Percentiles rank a stretch among this genome's conserved stretches.
Conservation (phyloP, 2,329 filamentous ascomycete species). For the Botrytis porri region DNA sequence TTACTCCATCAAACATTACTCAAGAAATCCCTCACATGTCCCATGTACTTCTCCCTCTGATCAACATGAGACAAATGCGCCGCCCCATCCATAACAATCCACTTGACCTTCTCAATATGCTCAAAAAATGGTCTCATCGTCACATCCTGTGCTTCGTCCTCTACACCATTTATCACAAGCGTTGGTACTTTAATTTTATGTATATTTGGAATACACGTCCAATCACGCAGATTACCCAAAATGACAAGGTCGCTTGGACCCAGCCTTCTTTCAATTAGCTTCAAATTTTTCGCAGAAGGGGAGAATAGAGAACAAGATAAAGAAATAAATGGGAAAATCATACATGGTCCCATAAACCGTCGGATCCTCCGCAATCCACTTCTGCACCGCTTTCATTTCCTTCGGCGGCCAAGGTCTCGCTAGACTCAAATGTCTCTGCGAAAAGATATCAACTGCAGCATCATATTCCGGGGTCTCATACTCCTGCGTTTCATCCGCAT, state of each 20-base stretch:
- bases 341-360: slow-evolving; percentile 29
- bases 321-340: neutral
- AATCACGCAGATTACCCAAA: slow-evolving; percentile 33
- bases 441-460: slow-evolving; percentile 33
- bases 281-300: neutral
- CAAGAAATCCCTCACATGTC: slow-evolving; percentile 17
- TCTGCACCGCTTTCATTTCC: slow-evolving; percentile 36
- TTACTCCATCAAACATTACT: neutral
- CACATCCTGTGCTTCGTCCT: slow-evolving; percentile 41
- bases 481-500: slow-evolving; percentile 24
- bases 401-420: slow-evolving; percentile 35
- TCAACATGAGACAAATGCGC: slow-evolving; percentile 33
- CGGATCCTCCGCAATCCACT: slow-evolving; percentile 38
- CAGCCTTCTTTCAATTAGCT: slow-evolving; percentile 31
- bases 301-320: neutral
- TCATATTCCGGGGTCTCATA: slow-evolving; percentile 34
- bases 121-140: slow-evolving; percentile 40
- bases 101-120: slow-evolving; percentile 39
- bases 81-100: slow-evolving; percentile 40
- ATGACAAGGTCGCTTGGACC: slow-evolving; percentile 31
- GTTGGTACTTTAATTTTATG: slow-evolving; percentile 38
- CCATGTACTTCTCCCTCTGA: slow-evolving; percentile 18
- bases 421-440: slow-evolving; percentile 35
- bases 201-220: slow-evolving; percentile 33
- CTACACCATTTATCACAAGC: slow-evolving; percentile 39